These are phyloP conservation scores for Urtica urens DNA, from an alignment of 306 rosid species.

Conservation along the genomic window DNA sequence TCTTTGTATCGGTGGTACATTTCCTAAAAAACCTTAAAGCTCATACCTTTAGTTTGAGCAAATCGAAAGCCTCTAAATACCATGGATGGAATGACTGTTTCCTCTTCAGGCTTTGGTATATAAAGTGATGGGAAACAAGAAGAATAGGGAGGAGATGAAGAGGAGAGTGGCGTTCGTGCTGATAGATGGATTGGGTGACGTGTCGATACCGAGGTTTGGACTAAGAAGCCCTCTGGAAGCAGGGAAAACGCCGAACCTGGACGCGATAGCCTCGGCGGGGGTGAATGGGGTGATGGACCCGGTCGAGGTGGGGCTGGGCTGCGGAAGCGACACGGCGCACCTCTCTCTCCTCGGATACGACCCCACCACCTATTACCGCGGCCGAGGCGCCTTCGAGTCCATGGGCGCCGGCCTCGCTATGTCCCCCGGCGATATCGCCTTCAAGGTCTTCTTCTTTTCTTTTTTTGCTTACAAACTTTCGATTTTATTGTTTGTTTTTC, in stretches of 20 bases:
- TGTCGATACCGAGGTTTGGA: constrained; percentile 71
- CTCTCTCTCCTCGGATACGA: constrained; percentile 86
- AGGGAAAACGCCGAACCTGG: constrained; percentile 68
- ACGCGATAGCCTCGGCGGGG: constrained; percentile 82
- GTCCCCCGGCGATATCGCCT: constrained; percentile 98
- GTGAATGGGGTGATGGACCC: constrained; percentile 94
- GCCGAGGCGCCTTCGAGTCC: constrained; percentile 95
- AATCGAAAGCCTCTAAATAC: too few species aligned
- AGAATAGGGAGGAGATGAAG: constrained; percentile 45
- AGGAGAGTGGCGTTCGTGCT: constrained; percentile 90
- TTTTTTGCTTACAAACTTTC: neutral
- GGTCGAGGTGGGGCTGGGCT: constrained; percentile 92
- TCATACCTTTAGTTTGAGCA: too few species aligned
- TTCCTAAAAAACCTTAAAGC: too few species aligned
- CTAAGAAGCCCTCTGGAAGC: constrained; percentile 80
- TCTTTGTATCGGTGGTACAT: too few species aligned
- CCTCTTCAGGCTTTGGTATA: constrained; percentile 10
- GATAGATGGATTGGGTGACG: constrained; percentile 92
- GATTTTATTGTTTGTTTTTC: neutral
- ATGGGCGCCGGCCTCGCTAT: constrained; percentile 99
- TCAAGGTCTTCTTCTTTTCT: constrained; percentile 40
- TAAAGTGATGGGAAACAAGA: constrained; percentile 34
- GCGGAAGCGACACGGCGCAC: constrained; percentile 98
- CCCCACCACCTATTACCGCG: constrained; percentile 82
- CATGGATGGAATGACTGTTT: too few species aligned